These are phyloP conservation scores for Fusarium multiceps DNA, from an alignment of 2,329 filamentous ascomycete species.

Conservation along the genomic window DNA sequence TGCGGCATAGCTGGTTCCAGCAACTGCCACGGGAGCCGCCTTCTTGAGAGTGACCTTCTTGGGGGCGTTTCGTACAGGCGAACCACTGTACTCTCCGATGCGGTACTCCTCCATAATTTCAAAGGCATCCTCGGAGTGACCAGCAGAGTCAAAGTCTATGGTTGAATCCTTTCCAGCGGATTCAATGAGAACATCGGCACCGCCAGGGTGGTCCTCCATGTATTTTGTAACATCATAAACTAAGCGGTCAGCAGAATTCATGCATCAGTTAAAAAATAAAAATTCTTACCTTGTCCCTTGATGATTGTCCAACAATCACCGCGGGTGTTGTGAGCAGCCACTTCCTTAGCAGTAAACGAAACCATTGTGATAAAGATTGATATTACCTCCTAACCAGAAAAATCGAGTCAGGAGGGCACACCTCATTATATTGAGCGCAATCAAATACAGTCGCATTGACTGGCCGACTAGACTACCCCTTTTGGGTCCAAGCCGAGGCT, in stretches of 20 bases:
- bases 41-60: slow-evolving; percentile 30
- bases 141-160: slow-evolving; percentile 84
- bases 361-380: slow-evolving; percentile 14
- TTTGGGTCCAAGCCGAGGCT: slow-evolving; percentile 28
- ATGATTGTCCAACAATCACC: slow-evolving; percentile 66
- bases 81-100: slow-evolving; percentile 54
- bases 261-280: neutral
- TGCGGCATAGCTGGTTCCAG: neutral
- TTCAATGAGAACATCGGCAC: slow-evolving; percentile 81
- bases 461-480: slow-evolving; percentile 5
- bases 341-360: slow-evolving; percentile 52
- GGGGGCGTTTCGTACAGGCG: slow-evolving; percentile 16
- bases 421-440: slow-evolving; percentile 21
- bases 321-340: slow-evolving; percentile 61
- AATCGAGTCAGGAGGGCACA: neutral
- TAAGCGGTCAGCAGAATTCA: slow-evolving; percentile 38
- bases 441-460: slow-evolving; percentile 14
- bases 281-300: slow-evolving; percentile 63
- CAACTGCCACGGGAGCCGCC: slow-evolving; percentile 26
- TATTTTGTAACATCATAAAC: slow-evolving; percentile 71
- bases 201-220: slow-evolving; percentile 73
- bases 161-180: slow-evolving; percentile 82
- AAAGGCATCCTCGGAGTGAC: slow-evolving; percentile 75
- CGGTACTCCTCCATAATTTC: slow-evolving; percentile 55
- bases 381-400: neutral